Conservation (phyloP, 2,329 filamentous ascomycete species). For the Xylariaceae sp. region DNA sequence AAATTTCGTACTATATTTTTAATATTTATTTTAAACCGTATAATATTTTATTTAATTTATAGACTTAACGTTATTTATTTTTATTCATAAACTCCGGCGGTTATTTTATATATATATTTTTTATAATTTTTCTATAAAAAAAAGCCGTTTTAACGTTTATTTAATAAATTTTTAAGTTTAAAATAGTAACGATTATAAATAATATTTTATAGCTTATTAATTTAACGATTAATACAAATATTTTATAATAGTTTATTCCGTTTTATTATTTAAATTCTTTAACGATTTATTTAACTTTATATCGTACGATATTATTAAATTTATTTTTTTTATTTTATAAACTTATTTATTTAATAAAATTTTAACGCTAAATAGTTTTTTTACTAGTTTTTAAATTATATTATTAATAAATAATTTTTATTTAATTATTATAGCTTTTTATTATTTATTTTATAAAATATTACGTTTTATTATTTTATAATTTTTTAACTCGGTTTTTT, state of each 20-base stretch:
- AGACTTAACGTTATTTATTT: neutral
- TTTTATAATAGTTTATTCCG: constrained; percentile 6
- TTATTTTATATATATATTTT: neutral
- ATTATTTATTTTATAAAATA: constrained; percentile 4
- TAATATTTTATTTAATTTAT: constrained; percentile 5
- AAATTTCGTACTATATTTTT: constrained; percentile 6
- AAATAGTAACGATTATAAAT: neutral
- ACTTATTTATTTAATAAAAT: constrained; percentile 7
- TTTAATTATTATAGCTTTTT: constrained; percentile 2
- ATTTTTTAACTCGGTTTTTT: neutral
- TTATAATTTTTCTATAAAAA: too few relatives aligned
- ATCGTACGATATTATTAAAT: constrained; percentile 5
- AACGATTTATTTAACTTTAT: constrained; percentile 8
- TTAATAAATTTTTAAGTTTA: too few relatives aligned
- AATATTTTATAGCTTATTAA: constrained; percentile 8
- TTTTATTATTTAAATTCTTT: constrained; percentile 7
- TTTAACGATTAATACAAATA: constrained; percentile 8
- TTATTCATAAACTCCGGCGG: constrained; percentile 1
- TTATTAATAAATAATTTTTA: constrained; percentile 1
- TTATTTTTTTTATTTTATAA: constrained; percentile 8
- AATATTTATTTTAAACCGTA: constrained; percentile 6
- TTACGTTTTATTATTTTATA: neutral
- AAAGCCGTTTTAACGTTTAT: too few relatives aligned
- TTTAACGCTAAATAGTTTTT: neutral
- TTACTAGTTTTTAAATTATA: constrained; percentile 7